These are phyloP conservation scores for Komagataella phaffii DNA, from an alignment of 805 yeast genomes.

Conservation along the genomic window DNA sequence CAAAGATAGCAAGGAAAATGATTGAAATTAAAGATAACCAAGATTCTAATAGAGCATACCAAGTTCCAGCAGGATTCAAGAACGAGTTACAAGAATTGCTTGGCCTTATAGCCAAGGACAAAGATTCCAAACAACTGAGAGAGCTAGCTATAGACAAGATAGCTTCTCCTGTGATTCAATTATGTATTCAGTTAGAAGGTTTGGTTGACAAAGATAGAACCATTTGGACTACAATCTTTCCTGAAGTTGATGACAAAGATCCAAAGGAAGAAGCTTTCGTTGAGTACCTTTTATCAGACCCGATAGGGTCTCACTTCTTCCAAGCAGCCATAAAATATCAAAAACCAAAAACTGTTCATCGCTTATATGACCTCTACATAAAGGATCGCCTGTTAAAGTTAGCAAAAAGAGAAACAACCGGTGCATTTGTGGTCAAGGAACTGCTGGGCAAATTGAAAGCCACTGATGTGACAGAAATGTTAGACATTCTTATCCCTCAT, in stretches of 20 bases:
- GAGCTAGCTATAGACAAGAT: constrained; percentile 66
- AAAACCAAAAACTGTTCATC: constrained; percentile 54
- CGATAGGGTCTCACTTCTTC: constrained; percentile 90
- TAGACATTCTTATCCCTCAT: constrained; percentile 56
- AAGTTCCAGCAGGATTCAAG: constrained; percentile 59
- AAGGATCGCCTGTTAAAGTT: constrained; percentile 58
- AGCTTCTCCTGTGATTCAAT: constrained; percentile 80
- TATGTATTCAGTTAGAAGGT: constrained; percentile 70
- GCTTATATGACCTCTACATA: constrained; percentile 63
- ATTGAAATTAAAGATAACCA: constrained; percentile 73
- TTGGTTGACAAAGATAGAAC: constrained; percentile 61
- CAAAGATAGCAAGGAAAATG: constrained; percentile 86
- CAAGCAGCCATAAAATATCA: constrained; percentile 56
- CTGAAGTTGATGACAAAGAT: constrained; percentile 34
- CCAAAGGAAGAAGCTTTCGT: constrained; percentile 65
- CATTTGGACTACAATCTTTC: constrained; percentile 54
- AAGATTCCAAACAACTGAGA: constrained; percentile 37
- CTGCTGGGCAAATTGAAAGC: constrained; percentile 52
- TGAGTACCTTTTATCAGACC: constrained; percentile 70
- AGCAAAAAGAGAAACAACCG: constrained; percentile 73
- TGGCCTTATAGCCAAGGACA: constrained; percentile 20
- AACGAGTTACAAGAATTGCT: constrained; percentile 40
- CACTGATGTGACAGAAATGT: constrained; percentile 45
- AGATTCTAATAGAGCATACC: constrained; percentile 53
- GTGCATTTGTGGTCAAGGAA: constrained; percentile 67